phyloP scores from a whole-genome alignment of 306 rosid genomes.

The Gastrolobium villosum region DNA sequence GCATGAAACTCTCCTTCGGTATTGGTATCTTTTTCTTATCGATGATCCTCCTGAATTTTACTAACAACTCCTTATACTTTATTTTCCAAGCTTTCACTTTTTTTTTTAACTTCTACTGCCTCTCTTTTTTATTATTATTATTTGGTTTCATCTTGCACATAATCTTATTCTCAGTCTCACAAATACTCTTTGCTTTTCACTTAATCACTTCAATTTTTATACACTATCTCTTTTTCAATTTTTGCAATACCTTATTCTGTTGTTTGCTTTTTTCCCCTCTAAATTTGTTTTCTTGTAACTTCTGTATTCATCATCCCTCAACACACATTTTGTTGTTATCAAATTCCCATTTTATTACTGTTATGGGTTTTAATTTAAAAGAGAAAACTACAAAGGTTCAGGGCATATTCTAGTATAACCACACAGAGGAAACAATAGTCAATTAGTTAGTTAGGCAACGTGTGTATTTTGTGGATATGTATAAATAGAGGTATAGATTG shows the following conservation, averaged over 20 bases:
- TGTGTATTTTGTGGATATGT: too few relatives aligned
- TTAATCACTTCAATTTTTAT: slow-evolving; percentile 15
- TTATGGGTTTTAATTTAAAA: too few relatives aligned
- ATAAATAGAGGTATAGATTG: too few relatives aligned
- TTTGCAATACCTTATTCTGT: not conserved
- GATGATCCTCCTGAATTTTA: not conserved
- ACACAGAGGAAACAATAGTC: too few relatives aligned
- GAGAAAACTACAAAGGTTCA: too few relatives aligned
- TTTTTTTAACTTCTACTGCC: not conserved
- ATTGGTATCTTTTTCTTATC: not conserved
- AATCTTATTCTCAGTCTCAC: not conserved
- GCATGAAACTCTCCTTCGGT: slow-evolving; percentile 3
- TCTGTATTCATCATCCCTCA: not conserved
- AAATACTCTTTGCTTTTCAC: not conserved
- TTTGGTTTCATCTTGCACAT: slow-evolving; percentile 18
- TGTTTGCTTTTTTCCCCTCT: not conserved
- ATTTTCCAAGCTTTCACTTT: not conserved
- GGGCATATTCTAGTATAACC: too few relatives aligned
- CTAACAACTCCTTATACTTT: not conserved
- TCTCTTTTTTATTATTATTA: not conserved
- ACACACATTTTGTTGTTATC: not conserved
- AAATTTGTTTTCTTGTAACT: not conserved
- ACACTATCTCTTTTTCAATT: not conserved
- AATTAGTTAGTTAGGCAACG: too few relatives aligned
- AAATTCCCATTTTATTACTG: not conserved